Evolutionary conservation across 768 basidiomycete genomes (phyloP).

Genomic region (Fistulinella prunicolor): DNA sequence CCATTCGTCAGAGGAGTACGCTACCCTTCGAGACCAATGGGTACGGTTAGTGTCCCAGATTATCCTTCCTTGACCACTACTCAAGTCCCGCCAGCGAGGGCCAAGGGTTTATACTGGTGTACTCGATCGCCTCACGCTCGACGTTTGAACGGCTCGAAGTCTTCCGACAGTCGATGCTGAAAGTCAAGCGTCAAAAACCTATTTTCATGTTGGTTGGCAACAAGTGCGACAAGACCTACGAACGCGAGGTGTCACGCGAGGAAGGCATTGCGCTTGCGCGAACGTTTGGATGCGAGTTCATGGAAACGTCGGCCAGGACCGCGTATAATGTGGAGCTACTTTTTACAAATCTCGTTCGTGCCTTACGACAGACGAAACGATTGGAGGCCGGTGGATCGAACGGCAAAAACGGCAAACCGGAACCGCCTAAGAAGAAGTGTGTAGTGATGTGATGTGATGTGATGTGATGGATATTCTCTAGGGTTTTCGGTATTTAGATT

Average conservation of each 20-base stretch:
- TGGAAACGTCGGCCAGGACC: constrained; percentile 96
- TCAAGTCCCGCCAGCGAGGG: constrained; percentile 67
- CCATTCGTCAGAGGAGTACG: constrained; percentile 80
- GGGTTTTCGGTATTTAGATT: constrained; percentile 66
- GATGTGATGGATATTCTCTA: constrained; percentile 67
- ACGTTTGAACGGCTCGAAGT: constrained; percentile 89
- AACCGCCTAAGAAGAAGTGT: constrained; percentile 55
- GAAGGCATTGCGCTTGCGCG: constrained; percentile 82
- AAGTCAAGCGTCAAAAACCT: constrained; percentile 81
- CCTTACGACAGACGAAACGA: constrained; percentile 67
- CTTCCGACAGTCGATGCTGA: constrained; percentile 86
- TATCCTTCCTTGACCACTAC: constrained; percentile 6
- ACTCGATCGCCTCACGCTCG: constrained; percentile 92
- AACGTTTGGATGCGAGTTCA: constrained; percentile 86
- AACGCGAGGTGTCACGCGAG: constrained; percentile 87
- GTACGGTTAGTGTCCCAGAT: constrained; percentile 66
- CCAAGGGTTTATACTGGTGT: constrained; percentile 96
- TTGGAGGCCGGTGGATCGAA: constrained; percentile 46
- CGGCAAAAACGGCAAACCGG: constrained; percentile 39
- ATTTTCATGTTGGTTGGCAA: constrained; percentile 96
- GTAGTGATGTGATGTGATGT: constrained; percentile 83
- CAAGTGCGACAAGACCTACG: constrained; percentile 90
- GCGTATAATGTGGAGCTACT: constrained; percentile 88
- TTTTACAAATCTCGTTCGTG: constrained; percentile 84
- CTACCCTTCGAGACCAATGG: constrained; percentile 96